Base-by-base conservation (phyloP, 805 yeast species). In the Candida anglica region DNA sequence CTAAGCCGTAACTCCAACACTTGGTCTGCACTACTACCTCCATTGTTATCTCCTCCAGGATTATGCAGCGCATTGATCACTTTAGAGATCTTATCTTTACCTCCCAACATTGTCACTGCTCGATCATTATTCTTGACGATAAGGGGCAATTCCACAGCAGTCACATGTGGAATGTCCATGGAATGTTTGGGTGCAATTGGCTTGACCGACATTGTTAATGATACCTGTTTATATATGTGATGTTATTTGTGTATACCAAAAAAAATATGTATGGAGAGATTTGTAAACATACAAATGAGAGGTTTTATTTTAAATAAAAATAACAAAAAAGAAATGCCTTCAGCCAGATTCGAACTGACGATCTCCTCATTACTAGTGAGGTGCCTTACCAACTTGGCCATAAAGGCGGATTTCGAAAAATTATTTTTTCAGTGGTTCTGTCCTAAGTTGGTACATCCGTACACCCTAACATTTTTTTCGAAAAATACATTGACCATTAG, bases 111-210 rank as follows among this genome's bases (percentile, higher is more conserved):
- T 5, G 58, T 55, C 8, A 88, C 56, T 0, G 95, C 95, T 31
- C 67, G 71, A 14, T 69, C 71, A 0, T 74, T 60, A 50, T 88
- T 71, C 24, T 69, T 67, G 6, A 89, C 89, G 13, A 71, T 67
- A 19, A 87, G 58, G 0, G 97, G 97, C 39, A 83, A 69, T 50
- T 89, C 97, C 13, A 89, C 73, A 2, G 89, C 74, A 4, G 84
- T 69, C 16, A 78, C 77, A 45, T 79, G 78, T 6, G 95, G 93
- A 1, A 85, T 69, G 15, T 85, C 93, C 49, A 86, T 56, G 8
- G 83, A 71, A 49, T 71, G 73, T 43, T 71, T 75, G 30, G 71
- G 68, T 1, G 85, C 86, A 13, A 50, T 29, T 8, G 32, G 22
- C 37, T 30, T 13, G 34, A 19, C 37, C 16, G 20, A 20, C 32